Base-by-base conservation (phyloP, 495 filamentous ascomycete species). In the Gamarada debralockiae region DNA sequence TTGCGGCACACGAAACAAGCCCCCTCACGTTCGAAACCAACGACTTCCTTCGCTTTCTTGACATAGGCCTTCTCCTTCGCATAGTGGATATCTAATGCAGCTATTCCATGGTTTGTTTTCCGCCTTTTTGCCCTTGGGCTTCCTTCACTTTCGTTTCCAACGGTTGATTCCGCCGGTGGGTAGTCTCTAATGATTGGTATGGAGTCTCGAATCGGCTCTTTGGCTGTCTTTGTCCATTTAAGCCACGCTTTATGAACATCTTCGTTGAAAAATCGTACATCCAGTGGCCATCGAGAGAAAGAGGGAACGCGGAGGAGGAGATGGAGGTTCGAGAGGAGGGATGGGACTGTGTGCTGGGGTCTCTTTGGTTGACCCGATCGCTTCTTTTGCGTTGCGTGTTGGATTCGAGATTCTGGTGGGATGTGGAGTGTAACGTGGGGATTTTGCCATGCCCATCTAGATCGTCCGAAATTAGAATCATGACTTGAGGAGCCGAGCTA, bases 371-470 rank as follows among this genome's bases (percentile, higher is more conserved):
- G 66, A 6, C 77, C 74, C 13, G 67, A 71, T 40, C 57, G 60
- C 38, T 74, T 72, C 24, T 34, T 58, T 17, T 61, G 56, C 3
- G 61, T 69, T 12, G 73, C 46, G 23, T 70, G 56, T 17, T 72
- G 67, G 31, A 80, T 67, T 37, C 84, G 77, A 29, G 82, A 73
- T 13, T 72, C 68, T 0, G 77, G 63, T 3, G 81, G 70, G 53
- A 95, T 85, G 63, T 92, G 89, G 18, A 82, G 71, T 4, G 92
- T 86, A 21, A 81, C 61, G 58, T 90, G 83, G 0, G 89, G 77
- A 63, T 97, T 87, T 56, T 87, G 90, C 78, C 92, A 90, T 29
- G 92, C 92, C 92, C 92, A 97, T 78, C 89, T 93, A 29, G n/a
- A n/a, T n/a, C n/a, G n/a, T n/a, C n/a, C n/a, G n/a, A n/a, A n/a